Percentiles rank a stretch among this genome's conserved stretches.
Evolutionary conservation across 805 yeast species (phyloP).

Genomic region (Metschnikowia aberdeeniae): DNA sequence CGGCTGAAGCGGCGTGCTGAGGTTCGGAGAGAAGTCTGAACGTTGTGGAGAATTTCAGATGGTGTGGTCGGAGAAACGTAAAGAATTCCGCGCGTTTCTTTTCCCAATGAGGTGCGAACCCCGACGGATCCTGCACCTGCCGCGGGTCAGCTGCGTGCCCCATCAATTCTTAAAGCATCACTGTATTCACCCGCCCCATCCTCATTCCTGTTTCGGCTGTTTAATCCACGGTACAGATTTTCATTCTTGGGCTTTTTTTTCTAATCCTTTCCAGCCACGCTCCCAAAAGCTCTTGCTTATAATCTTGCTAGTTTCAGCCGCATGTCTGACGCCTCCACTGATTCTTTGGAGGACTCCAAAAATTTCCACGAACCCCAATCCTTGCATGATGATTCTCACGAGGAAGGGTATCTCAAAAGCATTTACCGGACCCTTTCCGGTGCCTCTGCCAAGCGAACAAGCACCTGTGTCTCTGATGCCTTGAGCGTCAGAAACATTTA

Average conservation of each 20-base stretch:
- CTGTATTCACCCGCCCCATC: not conserved
- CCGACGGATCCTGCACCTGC: not conserved
- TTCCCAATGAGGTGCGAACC: not conserved
- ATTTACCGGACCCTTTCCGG: constrained; percentile 11
- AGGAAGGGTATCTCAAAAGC: constrained; percentile 2
- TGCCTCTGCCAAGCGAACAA: constrained; percentile 5
- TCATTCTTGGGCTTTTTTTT: not conserved
- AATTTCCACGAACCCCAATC: not conserved
- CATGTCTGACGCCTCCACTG: not conserved
- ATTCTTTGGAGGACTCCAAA: not conserved
- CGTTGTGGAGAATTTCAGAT: not conserved
- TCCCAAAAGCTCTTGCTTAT: not conserved
- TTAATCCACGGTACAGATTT: no score
- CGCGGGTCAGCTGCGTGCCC: not conserved
- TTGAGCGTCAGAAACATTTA: constrained; percentile 37
- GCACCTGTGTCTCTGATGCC: constrained; percentile 13
- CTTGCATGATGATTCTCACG: not conserved
- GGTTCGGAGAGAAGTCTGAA: no score
- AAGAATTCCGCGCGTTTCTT: not conserved
- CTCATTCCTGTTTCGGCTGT: no score
- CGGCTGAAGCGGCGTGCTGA: no score
- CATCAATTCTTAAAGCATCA: not conserved
- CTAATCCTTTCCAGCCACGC: not conserved
- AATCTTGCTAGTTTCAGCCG: not conserved
- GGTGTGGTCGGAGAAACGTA: not conserved